Base-by-base conservation (phyloP, 2,329 filamentous ascomycete species). In the Aotearoamyces nothofagi region DNA sequence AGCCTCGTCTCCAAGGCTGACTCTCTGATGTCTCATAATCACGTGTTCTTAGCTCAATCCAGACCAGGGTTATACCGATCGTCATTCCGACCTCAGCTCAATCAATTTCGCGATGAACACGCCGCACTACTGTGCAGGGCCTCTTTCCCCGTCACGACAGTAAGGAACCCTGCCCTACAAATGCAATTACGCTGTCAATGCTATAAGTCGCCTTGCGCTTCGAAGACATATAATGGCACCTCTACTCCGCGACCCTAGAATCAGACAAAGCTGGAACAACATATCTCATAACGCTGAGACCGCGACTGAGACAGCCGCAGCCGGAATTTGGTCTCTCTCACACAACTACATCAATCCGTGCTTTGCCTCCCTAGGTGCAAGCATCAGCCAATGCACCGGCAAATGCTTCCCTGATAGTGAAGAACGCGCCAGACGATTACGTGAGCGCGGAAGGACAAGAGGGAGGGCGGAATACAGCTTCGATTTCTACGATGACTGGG, bases 401-500 rank as follows among this genome's bases (percentile, higher is more conserved):
- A 69, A 74, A 30, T 82, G 82, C 40, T 54, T 74, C 19, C 78
- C 80, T 30, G 72, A 71, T 45, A 69, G 70, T 31, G 78, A 86
- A 41, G 80, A 87, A 47, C 73, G 79, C 33, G 59, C 72, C 27
- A 72, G 80, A 16, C 71, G 81, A 32, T 56, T 61, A 25, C 62
- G 76, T 36, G 73, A 83, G 43, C 68, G 78, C 24, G 65, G 67
- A 12, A 58, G 66, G 6, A 57, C 60, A 14, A 54, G 57, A 35
- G 71, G 69, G 3, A 55, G 72, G 29, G 79, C 84, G 15, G 86
- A 94, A 54, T 70, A 79, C 44, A 86, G 71, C 45, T 96, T 96
- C 50, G 87, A 94, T 52, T 96, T 96, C 51, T 96, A 96, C 57
- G 87, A 94, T 53, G 87, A 94, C 53, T 96, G 87, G 87, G 83